Percentiles rank a stretch among this genome's conserved stretches.
These are phyloP conservation scores for Sclerotinia nivalis DNA, from an alignment of 2,329 filamentous ascomycete genomes.

Conservation along the genomic window DNA sequence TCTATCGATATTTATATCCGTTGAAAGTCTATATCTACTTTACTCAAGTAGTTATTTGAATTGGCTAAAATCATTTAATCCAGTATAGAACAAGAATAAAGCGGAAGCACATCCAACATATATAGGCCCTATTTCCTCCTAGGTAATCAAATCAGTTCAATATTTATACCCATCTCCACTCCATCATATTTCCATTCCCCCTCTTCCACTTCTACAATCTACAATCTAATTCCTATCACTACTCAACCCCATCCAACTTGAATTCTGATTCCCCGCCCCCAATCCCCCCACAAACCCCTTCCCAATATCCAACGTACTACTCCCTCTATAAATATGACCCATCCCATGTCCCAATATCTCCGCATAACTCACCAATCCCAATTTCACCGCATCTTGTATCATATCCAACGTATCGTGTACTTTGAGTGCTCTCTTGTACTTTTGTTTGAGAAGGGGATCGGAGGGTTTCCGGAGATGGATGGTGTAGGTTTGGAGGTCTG, in stretches of 20 bases:
- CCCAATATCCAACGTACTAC: constrained; percentile 25
- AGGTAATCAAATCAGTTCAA: no score
- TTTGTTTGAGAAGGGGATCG: constrained; percentile 23
- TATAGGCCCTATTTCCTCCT: no score
- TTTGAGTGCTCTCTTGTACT: constrained; percentile 26
- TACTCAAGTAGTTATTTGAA: no score
- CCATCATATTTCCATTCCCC: no score
- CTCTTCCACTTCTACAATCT: no score
- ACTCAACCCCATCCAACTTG: constrained; percentile 24
- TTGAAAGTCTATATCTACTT: no score
- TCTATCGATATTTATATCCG: no score
- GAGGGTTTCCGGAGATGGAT: constrained; percentile 24
- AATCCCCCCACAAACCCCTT: constrained; percentile 26
- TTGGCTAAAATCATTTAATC: no score
- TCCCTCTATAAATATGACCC: constrained; percentile 20
- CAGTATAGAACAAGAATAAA: no score
- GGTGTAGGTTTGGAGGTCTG: constrained; percentile 21
- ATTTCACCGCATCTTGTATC: constrained; percentile 27
- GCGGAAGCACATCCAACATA: no score
- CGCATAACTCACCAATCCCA: constrained; percentile 26
- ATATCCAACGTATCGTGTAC: constrained; percentile 27
- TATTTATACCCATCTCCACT: no score
- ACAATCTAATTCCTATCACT: constrained; percentile 21
- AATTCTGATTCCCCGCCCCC: constrained; percentile 11
- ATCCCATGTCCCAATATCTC: constrained; percentile 25